Evolutionary conservation across 169 alveolate genomes (phyloP).

Genomic region (Plasmodium fragile): DNA sequence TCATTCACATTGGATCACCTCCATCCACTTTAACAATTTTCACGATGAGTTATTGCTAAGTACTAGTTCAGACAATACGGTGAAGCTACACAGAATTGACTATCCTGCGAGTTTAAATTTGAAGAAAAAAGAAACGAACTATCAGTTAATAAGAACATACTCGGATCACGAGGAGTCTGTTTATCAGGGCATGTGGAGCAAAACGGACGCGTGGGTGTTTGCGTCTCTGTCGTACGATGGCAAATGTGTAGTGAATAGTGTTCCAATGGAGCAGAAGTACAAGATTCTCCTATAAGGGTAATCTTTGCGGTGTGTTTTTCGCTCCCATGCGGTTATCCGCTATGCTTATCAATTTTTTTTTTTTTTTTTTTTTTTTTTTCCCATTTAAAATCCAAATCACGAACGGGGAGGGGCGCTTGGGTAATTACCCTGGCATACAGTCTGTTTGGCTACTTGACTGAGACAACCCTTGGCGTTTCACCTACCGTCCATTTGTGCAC

Average conservation of each 20-base stretch:
- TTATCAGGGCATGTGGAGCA: slow-evolving; percentile 87
- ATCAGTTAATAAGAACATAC: slow-evolving; percentile 77
- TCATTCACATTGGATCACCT: slow-evolving; percentile 92
- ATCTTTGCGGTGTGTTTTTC: background rate
- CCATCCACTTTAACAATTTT: slow-evolving; percentile 87
- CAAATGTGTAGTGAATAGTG: slow-evolving; percentile 84
- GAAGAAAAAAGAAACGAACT: slow-evolving; percentile 72
- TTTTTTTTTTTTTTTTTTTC: background rate
- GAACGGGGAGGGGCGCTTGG: background rate
- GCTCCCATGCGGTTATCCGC: background rate
- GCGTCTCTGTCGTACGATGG: slow-evolving; percentile 91
- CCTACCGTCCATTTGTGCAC: background rate
- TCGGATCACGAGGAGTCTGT: slow-evolving; percentile 89
- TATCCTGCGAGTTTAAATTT: slow-evolving; percentile 52
- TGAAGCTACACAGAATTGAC: slow-evolving; percentile 82
- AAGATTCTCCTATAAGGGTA: slow-evolving; percentile 83
- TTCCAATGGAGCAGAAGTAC: slow-evolving; percentile 90
- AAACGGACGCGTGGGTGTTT: slow-evolving; percentile 92
- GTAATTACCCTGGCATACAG: background rate
- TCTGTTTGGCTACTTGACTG: background rate
- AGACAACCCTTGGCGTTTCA: background rate
- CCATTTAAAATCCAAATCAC: background rate
- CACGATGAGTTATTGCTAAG: slow-evolving; percentile 94
- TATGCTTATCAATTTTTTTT: background rate
- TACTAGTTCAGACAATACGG: slow-evolving; percentile 89